Base-by-base conservation (phyloP, 495 filamentous ascomycete species). In the Penicillium cinerascens region DNA sequence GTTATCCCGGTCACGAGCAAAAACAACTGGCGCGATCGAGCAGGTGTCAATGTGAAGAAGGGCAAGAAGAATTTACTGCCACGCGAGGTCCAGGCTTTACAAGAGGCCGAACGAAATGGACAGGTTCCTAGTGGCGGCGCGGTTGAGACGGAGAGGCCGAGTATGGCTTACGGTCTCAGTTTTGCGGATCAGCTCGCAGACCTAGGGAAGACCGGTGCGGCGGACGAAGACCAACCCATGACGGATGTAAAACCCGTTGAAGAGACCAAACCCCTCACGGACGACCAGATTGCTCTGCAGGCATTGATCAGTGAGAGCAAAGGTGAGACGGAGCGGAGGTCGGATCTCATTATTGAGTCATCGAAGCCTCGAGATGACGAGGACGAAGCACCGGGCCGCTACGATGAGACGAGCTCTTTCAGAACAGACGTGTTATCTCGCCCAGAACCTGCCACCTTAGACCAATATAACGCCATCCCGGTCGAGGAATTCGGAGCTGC, bases 401-500 rank as follows among this genome's bases (percentile, higher is more conserved):
- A 66, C 47, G 73, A 80, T 26, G 91, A 95, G 61, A 77, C 85
- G 36, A 82, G 83, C 21, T 83, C 82, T 1, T 95, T 91, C 65
- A 74, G 79, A 25, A 70, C 75, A 9, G 86, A 88, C 60, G 77
- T 91, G 37, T 75, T 78, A 2, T 77, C 79, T n/a, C 84, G 89
- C 0, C 91, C 91, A 0, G 86, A 90, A 20, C 70, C 82, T 15
- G 84, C 91, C 2, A 86, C 81, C 0, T 72, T 93, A 20, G 89
- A 90, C 41, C 89, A 92, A 58, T 99, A 99, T 69, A 85, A 82
- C 23, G 82, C 85, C 4, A 81, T 96, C 10, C 92, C 95, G 0
- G 89, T 97, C 33, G 93, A 97, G 52, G 89, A 95, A 51, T 99
- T 97, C 60, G 93, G 92, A 27, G 85, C 88, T 20, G 89, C 89